Evolutionary conservation across 768 basidiomycete genomes (phyloP), one percentile per base, ranked within the genome.

Genomic region (Sarcodon aspratus): DNA sequence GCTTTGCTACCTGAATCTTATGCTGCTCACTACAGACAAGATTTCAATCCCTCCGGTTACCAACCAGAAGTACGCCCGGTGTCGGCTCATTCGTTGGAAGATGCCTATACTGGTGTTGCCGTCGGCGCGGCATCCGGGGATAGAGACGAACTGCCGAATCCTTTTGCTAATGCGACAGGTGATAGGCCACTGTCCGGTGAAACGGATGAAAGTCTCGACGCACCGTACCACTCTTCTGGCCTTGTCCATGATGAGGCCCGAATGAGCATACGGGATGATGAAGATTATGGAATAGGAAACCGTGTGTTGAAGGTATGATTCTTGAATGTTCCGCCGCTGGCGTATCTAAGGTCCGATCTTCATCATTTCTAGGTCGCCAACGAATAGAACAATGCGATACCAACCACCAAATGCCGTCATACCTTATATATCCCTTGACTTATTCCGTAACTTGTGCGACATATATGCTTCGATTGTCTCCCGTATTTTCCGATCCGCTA

Each of bases 271-370:
- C 50, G 59, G 13, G 65, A 67, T 27, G 63, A 65, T 9, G 63
- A 65, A 42, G 66, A 67, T 36, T 64, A 67, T 49, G 61, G 53
- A 12, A 57, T 59, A 4, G 58, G 58, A 12, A 46, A 55, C 32
- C 52, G 65, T 36, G 63, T 66, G 44, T 47, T 66, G 48, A 61
- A 62, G 57, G 63, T 65, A 38, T 33, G 57, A 51, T 34, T 13
- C n/a, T 33, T 18, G 8, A 15, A 17, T 21, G 35, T 10, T 9
- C 31, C 15, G 17, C n/a, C 33, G 13, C 17, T 21, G 12, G 8
- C 12, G 43, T 9, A 9, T n/a, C 18, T 37, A 9, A 12, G 6
- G 7, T 46, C 43, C 11, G 27, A 17, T 36, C 33, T 33, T 33
- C 42, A 31, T 33, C 11, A 9, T n/a, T 9, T 44, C 11, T 44